Evolutionary conservation across 2,329 filamentous ascomycete species (phyloP).

Genomic region (Pseudocercospora musae): DNA sequence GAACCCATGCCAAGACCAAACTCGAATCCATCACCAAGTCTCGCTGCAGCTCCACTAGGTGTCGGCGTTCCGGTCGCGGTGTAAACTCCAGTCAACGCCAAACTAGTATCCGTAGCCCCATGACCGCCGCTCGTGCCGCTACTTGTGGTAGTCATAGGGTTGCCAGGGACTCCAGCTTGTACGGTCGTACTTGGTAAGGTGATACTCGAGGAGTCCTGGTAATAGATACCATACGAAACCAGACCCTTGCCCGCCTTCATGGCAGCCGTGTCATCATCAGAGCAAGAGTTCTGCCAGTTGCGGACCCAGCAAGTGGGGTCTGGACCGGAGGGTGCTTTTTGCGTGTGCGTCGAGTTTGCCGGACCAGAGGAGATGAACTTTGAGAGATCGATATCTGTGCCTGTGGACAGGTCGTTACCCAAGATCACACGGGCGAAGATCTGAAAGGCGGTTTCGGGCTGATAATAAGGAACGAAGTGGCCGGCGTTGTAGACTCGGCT

Average conservation of each 20-base stretch:
- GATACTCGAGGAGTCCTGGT: slow-evolving; percentile 40
- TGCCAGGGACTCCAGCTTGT: slow-evolving; percentile 34
- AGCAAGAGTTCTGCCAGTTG: slow-evolving; percentile 51
- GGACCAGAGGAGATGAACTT: slow-evolving; percentile 52
- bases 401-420: slow-evolving; percentile 49
- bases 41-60: slow-evolving; percentile 17
- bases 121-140: slow-evolving; percentile 10
- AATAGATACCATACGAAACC: slow-evolving; percentile 60
- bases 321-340: slow-evolving; percentile 42
- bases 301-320: slow-evolving; percentile 61
- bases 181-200: slow-evolving; percentile 35
- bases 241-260: slow-evolving; percentile 52
- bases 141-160: slow-evolving; percentile 25
- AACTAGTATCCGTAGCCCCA: slow-evolving; percentile 8
- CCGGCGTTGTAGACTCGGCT: slow-evolving; percentile 52
- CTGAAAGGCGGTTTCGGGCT: slow-evolving; percentile 52
- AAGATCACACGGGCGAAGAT: slow-evolving; percentile 53
- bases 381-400: slow-evolving; percentile 46
- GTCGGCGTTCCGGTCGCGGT: slow-evolving; percentile 39
- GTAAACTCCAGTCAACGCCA: slow-evolving; percentile 36
- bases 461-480: slow-evolving; percentile 52
- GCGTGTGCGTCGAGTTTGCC: slow-evolving; percentile 55
- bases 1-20: too few relatives aligned
- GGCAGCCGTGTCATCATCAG: slow-evolving; percentile 47
- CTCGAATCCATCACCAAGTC: background rate